Conservation (phyloP, 1,284 basidiomycete species). For the Ustilago nuda region DNA sequence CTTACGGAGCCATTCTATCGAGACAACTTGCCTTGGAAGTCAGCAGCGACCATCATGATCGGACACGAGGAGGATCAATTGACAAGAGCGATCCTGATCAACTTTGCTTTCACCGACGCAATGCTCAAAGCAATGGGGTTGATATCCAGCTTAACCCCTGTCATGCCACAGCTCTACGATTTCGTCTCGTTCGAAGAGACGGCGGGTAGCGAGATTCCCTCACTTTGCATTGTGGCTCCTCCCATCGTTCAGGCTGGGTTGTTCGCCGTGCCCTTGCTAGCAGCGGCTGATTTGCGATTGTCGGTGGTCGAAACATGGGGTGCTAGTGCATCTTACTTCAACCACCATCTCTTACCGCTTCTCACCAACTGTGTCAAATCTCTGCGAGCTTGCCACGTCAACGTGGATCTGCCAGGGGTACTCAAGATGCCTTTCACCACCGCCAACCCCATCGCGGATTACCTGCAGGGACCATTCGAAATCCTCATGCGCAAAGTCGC, state of each 20-base stretch:
- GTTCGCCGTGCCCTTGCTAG: conserved; percentile 43
- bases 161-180: conserved; percentile 46
- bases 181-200: conserved; percentile 44
- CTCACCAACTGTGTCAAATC: conserved; percentile 49
- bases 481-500: conserved; percentile 46
- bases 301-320: conserved; percentile 50
- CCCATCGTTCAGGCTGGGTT: conserved; percentile 42
- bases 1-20: conserved; percentile 30
- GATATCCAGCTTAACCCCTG: conserved; percentile 34
- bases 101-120: conserved; percentile 37
- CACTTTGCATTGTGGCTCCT: conserved; percentile 38
- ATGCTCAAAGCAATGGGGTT: conserved; percentile 41
- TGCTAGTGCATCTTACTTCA: conserved; percentile 42
- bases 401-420: conserved; percentile 32
- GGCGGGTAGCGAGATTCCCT: conserved; percentile 38
- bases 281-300: conserved; percentile 38
- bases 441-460: conserved; percentile 40
- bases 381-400: conserved; percentile 39
- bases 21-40: conserved; percentile 36
- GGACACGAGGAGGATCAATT: conserved; percentile 39
- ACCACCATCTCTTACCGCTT: conserved; percentile 37
- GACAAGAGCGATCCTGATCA: conserved; percentile 46
- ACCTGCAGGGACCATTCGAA: conserved; percentile 44
- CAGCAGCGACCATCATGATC: conserved; percentile 32
- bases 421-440: conserved; percentile 40